Percentiles rank a stretch among this genome's conserved stretches.
These are phyloP conservation scores for Fragaria ananassa DNA, from an alignment of 306 rosid genomes.

Conservation along the genomic window DNA sequence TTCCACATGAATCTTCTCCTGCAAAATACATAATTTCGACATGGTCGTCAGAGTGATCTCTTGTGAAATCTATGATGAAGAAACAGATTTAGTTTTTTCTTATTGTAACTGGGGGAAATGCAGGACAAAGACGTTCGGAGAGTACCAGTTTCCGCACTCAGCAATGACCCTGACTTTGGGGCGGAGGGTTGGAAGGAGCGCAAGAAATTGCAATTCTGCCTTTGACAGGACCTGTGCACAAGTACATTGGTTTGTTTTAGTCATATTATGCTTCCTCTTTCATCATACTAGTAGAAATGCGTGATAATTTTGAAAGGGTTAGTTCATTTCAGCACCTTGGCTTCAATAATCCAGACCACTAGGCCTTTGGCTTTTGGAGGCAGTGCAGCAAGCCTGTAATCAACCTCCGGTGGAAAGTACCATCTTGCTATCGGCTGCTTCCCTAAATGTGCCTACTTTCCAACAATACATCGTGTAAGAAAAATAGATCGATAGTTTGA, in stretches of 20 bases:
- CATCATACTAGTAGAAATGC: too few species aligned
- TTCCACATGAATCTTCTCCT: conserved; percentile 90
- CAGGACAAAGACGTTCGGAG: background rate
- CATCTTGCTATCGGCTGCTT: conserved; percentile 76
- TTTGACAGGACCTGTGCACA: conserved; percentile 71
- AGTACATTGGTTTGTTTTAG: background rate
- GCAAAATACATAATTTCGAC: conserved; percentile 18
- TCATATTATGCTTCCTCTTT: background rate
- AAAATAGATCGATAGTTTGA: background rate
- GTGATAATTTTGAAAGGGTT: background rate
- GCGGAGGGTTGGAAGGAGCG: conserved; percentile 71
- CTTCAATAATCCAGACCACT: conserved; percentile 60
- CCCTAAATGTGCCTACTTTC: conserved; percentile 52
- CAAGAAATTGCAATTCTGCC: conserved; percentile 89
- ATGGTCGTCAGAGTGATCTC: background rate
- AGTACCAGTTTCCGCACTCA: conserved; percentile 89
- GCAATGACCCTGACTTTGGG: conserved; percentile 95
- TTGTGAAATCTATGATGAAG: background rate
- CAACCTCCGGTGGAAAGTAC: conserved; percentile 97
- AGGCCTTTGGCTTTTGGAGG: conserved; percentile 82
- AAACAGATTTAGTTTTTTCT: background rate
- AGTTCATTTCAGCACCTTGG: conserved; percentile 35
- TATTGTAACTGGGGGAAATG: background rate
- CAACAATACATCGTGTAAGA: background rate
- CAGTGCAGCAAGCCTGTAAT: conserved; percentile 81